Base-by-base conservation (phyloP, 805 yeast genomes). In the Metschnikowia vanudenii region DNA sequence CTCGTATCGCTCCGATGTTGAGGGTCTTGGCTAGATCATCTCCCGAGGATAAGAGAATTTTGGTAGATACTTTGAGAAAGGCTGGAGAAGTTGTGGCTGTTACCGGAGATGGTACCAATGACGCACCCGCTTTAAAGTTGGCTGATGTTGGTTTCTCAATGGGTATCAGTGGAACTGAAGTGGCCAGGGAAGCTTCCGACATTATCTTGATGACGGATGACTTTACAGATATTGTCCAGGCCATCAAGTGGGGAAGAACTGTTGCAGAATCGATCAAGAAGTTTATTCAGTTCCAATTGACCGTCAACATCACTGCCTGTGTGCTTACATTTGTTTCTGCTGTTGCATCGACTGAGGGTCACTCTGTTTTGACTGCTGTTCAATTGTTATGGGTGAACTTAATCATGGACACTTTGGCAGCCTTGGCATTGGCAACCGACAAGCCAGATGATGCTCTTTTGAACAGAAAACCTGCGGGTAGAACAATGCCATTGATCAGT, bases 111-210 rank as follows among this genome's bases (percentile, higher is more conserved):
- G 99, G 99, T 68, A 92, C 98, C 8, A 94, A 94, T 65, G 99
- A 94, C 75, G 99, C 98, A 0, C 97, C 97, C 13, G 98, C 99
- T 3, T 77, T 94, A 61, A 89, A 92, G 61, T 75, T 91, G 49
- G 99, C 99, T 0, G 98, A 94, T 69, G 96, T 94, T 48, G 99
- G 99, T 1, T 92, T 94, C 62, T 88, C 98, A 2, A 94, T 94
- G 99, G 99, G 99, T 55, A 88, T 91, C 50, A 79, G 96, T 8
- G 99, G 99, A 54, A 94, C 99, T 2, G 99, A 94, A 68, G 98
- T 94, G 51, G 99, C 99, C 9, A 81, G 97, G 65, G 99, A 94
- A 64, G 99, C 99, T 7, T 88, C 92, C 9, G 96, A 88, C 68
- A 88, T 88, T 56, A 88, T 88, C 55, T 76, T 88, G 53, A 88